Conservation (phyloP, 768 basidiomycete species). For the Tulasnella sp. region DNA sequence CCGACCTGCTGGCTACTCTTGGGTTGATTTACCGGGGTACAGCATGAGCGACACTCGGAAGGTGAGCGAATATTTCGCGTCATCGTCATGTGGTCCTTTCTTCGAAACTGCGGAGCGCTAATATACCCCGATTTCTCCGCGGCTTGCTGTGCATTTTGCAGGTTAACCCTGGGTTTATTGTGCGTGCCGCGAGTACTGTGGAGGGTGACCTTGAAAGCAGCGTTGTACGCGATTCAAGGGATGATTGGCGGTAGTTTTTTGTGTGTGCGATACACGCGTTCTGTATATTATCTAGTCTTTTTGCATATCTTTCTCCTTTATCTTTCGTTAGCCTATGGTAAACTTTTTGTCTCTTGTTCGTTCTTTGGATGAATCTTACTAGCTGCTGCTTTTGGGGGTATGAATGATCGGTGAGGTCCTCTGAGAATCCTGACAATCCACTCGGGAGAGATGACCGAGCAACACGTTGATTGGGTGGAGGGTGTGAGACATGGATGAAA, state of each 20-base stretch:
- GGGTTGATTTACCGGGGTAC: conserved; percentile 60
- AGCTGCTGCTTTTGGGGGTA: not conserved
- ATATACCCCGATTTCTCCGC: not conserved
- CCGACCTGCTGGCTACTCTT: conserved; percentile 74
- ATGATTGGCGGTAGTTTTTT: conserved; percentile 4
- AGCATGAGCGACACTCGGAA: conserved; percentile 69
- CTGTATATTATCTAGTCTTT: not conserved
- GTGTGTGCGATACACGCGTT: not conserved
- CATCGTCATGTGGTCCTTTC: not conserved
- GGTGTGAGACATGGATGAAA: not conserved
- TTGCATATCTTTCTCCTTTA: not conserved
- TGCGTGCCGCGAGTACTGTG: conserved; percentile 16
- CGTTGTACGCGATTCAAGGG: not conserved
- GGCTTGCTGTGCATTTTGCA: not conserved
- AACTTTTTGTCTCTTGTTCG: not conserved
- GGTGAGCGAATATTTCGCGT: conserved; percentile 56
- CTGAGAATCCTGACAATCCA: not conserved
- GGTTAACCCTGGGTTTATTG: conserved; percentile 19
- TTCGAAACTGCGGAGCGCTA: conserved; percentile 20
- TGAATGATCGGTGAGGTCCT: not conserved
- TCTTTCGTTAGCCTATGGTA: not conserved
- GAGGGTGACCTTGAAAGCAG: not conserved
- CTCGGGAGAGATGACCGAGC: not conserved
- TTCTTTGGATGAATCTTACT: not conserved
- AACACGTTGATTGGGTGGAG: not conserved